Conservation (phyloP, 768 basidiomycete species). For the Gloeopeniophorella convolvens region DNA sequence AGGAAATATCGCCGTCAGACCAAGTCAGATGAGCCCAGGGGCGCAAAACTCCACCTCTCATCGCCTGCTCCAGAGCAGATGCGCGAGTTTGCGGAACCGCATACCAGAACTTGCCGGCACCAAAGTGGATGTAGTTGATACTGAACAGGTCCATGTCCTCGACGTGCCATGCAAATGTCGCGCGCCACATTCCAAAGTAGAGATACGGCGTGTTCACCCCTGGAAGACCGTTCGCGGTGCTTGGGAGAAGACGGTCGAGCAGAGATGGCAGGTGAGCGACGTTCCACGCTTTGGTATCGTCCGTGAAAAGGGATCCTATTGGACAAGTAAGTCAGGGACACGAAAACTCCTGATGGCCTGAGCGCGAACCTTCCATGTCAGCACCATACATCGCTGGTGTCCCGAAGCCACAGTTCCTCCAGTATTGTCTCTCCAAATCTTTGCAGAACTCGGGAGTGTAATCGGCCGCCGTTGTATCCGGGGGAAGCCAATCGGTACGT, state of each 20-base stretch:
- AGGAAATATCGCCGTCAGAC: not conserved
- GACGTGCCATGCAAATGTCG: slow-evolving; percentile 98
- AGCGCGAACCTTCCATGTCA: slow-evolving; percentile 74
- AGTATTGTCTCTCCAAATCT: slow-evolving; percentile 82
- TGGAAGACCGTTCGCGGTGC: slow-evolving; percentile 65
- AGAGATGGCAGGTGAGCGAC: slow-evolving; percentile 88
- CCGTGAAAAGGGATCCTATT: slow-evolving; percentile 61
- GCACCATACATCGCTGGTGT: slow-evolving; percentile 98
- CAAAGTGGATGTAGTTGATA: slow-evolving; percentile 99
- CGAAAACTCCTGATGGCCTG: too few species aligned
- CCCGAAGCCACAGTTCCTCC: slow-evolving; percentile 86
- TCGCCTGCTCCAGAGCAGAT: slow-evolving; percentile 75
- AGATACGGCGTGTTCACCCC: slow-evolving; percentile 97
- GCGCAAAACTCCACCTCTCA: slow-evolving; percentile 56
- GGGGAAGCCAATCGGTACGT: slow-evolving; percentile 71
- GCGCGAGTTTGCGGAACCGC: slow-evolving; percentile 87
- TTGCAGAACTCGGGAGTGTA: slow-evolving; percentile 87
- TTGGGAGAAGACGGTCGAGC: slow-evolving; percentile 70
- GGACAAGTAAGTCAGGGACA: not conserved
- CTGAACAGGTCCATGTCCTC: slow-evolving; percentile 99
- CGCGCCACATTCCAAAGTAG: slow-evolving; percentile 99
- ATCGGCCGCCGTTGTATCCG: slow-evolving; percentile 61
- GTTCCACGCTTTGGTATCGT: slow-evolving; percentile 83
- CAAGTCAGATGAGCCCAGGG: not conserved
- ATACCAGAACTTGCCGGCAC: slow-evolving; percentile 97